phyloP scores from a whole-genome alignment of 2,329 filamentous ascomycete species.

The Capronia epimyces region DNA sequence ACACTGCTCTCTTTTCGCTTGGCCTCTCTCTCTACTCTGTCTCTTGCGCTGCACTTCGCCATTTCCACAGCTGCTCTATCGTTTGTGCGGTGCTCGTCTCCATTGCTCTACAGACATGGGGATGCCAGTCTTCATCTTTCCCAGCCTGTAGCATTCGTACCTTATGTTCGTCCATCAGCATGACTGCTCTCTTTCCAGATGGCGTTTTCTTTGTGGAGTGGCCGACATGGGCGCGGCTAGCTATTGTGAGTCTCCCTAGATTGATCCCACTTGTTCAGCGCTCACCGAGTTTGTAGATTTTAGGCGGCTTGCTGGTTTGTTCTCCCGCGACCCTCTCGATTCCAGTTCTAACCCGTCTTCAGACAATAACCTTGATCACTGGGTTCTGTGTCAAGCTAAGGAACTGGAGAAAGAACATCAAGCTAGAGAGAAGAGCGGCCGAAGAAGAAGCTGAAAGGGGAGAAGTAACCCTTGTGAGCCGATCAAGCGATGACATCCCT shows the following conservation, averaged over 20 bases:
- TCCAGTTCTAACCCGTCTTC: constrained; percentile 30
- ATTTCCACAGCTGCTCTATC: constrained; percentile 20
- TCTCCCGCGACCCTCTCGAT: not conserved
- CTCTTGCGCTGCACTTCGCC: constrained; percentile 16
- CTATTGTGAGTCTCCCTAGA: constrained; percentile 21
- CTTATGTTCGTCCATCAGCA: constrained; percentile 15
- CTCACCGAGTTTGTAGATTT: constrained; percentile 15
- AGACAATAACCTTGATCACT: constrained; percentile 60
- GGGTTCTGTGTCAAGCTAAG: constrained; percentile 60
- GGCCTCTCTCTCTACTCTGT: constrained; percentile 12
- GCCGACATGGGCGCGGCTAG: constrained; percentile 27
- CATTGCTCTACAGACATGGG: constrained; percentile 23
- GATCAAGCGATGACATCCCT: constrained; percentile 59
- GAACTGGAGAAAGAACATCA: constrained; percentile 53
- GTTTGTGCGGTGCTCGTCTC: constrained; percentile 16
- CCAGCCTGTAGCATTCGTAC: constrained; percentile 17
- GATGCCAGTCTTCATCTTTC: constrained; percentile 19
- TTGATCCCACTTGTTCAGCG: not conserved
- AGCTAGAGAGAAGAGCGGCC: constrained; percentile 53
- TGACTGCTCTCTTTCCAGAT: constrained; percentile 8
- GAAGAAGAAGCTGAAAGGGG: constrained; percentile 51
- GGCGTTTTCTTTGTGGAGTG: constrained; percentile 25
- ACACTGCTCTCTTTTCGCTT: not conserved
- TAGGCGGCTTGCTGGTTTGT: constrained; percentile 20
- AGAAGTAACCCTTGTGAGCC: constrained; percentile 51